These are phyloP conservation scores for Asparagopsis taxiformis DNA, from an alignment of 31 red algal species.

Conservation along the genomic window DNA sequence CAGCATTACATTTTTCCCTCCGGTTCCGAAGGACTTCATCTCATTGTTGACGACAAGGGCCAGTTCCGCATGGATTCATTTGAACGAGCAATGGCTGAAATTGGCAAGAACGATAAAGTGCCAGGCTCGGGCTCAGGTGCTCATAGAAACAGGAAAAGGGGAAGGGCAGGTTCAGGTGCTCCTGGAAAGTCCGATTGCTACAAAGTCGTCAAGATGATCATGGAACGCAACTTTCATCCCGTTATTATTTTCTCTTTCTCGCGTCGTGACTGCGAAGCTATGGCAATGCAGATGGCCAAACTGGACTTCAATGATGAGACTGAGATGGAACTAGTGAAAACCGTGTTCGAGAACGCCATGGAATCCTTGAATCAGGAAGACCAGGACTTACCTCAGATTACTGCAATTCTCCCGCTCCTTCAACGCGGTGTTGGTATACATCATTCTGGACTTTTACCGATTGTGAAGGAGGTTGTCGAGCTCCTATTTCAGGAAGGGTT, in stretches of 20 bases:
- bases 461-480: constrained; percentile 97
- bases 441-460: constrained; percentile 96
- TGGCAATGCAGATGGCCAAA: constrained; percentile 87
- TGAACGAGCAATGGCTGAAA: constrained; percentile 63
- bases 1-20: constrained; percentile 89
- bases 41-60: constrained; percentile 92
- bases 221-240: constrained; percentile 80
- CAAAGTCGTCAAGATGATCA: constrained; percentile 86
- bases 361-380: constrained; percentile 83
- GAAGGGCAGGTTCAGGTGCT: constrained; percentile 8
- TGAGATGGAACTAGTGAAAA: constrained; percentile 68
- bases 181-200: constrained; percentile 74
- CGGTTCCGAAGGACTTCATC: constrained; percentile 77
- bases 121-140: constrained; percentile 11
- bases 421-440: constrained; percentile 97
- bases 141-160: constrained; percentile 8
- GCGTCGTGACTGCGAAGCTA: constrained; percentile 86
- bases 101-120: constrained; percentile 48
- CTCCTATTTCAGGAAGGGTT: constrained; percentile 96
- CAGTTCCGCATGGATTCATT: constrained; percentile 70
- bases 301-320: constrained; percentile 89
- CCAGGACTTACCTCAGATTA: constrained; percentile 89
- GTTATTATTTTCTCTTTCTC: constrained; percentile 98
- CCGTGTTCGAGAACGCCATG: constrained; percentile 91
- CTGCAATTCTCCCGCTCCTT: constrained; percentile 87